These are phyloP conservation scores for Ascochyta fabae DNA, from an alignment of 2,329 filamentous ascomycete species.

Conservation along the genomic window DNA sequence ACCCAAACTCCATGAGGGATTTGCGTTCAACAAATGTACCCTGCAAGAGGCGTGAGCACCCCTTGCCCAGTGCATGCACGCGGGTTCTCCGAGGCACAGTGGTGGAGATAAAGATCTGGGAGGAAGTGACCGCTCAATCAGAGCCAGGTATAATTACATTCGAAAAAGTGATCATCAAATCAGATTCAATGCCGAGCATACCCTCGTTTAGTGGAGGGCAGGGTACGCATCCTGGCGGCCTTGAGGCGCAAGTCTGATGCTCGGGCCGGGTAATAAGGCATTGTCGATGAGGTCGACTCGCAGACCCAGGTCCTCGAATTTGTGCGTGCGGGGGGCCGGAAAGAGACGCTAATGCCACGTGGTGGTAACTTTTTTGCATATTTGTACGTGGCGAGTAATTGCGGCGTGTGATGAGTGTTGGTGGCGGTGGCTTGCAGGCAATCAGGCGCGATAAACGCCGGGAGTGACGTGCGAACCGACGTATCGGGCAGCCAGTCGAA, in stretches of 20 bases:
- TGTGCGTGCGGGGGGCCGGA: conserved; percentile 7
- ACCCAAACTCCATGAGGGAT: not conserved
- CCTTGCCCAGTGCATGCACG: conserved; percentile 1
- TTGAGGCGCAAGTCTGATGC: not conserved
- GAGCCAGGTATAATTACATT: not conserved
- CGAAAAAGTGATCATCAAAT: conserved; percentile 17
- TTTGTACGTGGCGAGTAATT: conserved; percentile 1
- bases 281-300: not conserved
- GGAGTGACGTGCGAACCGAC: conserved; percentile 1
- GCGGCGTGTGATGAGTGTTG: conserved; percentile 9
- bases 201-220: conserved; percentile 4
- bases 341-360: conserved; percentile 13
- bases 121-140: conserved; percentile 16
- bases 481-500: not conserved
- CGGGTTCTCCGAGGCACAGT: not conserved
- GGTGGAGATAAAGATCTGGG: not conserved
- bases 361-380: conserved; percentile 3
- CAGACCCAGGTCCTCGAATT: not conserved
- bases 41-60: not conserved
- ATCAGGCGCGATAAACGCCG: conserved; percentile 11
- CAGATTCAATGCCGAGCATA: conserved; percentile 1
- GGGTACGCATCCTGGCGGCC: not conserved
- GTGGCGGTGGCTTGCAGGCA: conserved; percentile 19
- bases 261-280: conserved; percentile 9
- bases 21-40: not conserved